Base-by-base conservation (phyloP, 805 yeast species). In the Pichia californica region DNA sequence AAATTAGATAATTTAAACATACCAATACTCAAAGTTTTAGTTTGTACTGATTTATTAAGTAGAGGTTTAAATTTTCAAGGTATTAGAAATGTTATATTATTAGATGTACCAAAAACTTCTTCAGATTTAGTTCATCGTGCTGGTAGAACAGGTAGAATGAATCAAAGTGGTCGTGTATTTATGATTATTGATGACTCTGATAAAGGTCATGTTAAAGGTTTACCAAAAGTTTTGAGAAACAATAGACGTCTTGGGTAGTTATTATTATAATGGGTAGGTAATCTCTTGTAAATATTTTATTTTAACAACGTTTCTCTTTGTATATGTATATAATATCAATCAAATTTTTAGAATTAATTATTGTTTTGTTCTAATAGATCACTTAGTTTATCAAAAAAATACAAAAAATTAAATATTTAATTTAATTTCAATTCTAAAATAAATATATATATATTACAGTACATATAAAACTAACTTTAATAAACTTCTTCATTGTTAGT, bases 121-220 rank as follows among this genome's bases (percentile, higher is more conserved):
- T 81, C 87, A 16, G 98, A 91, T 62, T 68, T 91, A 47, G 79
- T 91, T 18, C 98, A 91, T 60, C 70, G 99, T 48, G 83, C 87
- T 1, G 99, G 99, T 1, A 76, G 99, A 64, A 91, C 97, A 0
- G 97, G 96, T 3, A 69, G 99, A 59, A 81, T 89, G 84, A 85
- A 83, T 36, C 88, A 83, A 56, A 72, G 83, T 30, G 99, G 99
- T 13, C 73, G 96, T 48, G 96, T 87, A 2, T 82, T 88, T 49
- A 68, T 93, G 55, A 77, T 91, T 40, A 81, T 83, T 23, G 83
- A 81, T 48, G 79, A 80, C 49, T 62, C 60, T 34, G 83, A 78
- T 48, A 81, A 82, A 53, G 72, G 84, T 5, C 88, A 94, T 88
- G 81, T 88, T 23, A 81, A 79, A 54, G 95, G 93, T 2, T 68